Conservation (phyloP, 352 stramenopile species). For the Aphanomyces astaci region DNA sequence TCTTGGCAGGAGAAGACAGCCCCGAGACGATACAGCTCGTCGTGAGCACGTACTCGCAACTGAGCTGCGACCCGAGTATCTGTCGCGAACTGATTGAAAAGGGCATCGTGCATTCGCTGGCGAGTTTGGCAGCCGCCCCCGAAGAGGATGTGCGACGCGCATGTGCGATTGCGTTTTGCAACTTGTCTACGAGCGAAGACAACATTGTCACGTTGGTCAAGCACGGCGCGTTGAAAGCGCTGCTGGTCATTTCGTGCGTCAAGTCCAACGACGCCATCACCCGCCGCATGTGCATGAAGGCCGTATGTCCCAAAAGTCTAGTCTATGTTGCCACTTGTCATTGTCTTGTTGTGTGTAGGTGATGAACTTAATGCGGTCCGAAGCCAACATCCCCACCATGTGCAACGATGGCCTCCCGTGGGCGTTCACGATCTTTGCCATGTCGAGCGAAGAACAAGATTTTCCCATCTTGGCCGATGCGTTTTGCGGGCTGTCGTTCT, state of each 20-base stretch:
- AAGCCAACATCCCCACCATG: conserved; percentile 42
- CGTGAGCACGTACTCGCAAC: conserved; percentile 54
- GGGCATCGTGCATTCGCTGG: conserved; percentile 65
- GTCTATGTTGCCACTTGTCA: background rate
- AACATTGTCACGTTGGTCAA: conserved; percentile 87
- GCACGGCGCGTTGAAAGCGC: conserved; percentile 75
- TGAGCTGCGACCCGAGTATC: conserved; percentile 42
- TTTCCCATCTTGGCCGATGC: conserved; percentile 55
- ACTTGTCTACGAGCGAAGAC: conserved; percentile 83
- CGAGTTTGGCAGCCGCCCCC: conserved; percentile 49
- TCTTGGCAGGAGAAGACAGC: conserved; percentile 45
- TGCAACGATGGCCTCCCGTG: conserved; percentile 64
- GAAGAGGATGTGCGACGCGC: conserved; percentile 60
- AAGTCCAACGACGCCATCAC: conserved; percentile 75
- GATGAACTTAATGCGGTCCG: conserved; percentile 51
- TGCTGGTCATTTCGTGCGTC: conserved; percentile 79
- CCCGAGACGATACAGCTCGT: conserved; percentile 49
- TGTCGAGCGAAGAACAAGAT: conserved; percentile 44
- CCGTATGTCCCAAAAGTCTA: conserved; percentile 12
- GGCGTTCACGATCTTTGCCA: conserved; percentile 55
- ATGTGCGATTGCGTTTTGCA: conserved; percentile 87
- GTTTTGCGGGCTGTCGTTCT: conserved; percentile 54
- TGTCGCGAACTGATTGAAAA: conserved; percentile 42
- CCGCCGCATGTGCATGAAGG: conserved; percentile 60
- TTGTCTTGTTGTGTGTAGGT: conserved; percentile 29